phyloP scores from a whole-genome alignment of 495 filamentous ascomycete genomes.

The Zalerion maritima region DNA sequence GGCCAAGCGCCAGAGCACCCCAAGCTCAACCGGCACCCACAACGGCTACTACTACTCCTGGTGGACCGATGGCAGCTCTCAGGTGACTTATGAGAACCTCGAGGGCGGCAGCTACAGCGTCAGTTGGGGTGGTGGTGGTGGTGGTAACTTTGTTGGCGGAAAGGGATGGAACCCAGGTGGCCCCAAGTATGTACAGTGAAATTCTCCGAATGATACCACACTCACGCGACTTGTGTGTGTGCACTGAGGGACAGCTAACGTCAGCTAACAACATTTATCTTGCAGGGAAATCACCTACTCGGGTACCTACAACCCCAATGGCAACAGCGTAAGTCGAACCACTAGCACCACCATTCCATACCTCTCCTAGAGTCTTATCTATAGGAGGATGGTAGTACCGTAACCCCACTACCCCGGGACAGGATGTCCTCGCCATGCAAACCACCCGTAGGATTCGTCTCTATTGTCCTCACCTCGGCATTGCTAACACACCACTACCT shows the following conservation, averaged over 20 bases:
- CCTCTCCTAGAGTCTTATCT: no score
- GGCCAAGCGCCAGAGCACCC: conserved; percentile 16
- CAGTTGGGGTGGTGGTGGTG: conserved; percentile 30
- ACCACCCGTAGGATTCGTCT: no score
- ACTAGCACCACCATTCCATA: no score
- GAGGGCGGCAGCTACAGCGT: conserved; percentile 39
- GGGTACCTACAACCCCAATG: conserved; percentile 31
- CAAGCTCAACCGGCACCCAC: conserved; percentile 34
- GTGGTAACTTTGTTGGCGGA: conserved; percentile 46
- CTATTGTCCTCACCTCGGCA: background rate
- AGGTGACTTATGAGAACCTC: conserved; percentile 42
- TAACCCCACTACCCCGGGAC: no score
- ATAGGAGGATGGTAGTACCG: no score
- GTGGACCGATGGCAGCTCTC: conserved; percentile 42
- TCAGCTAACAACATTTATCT: background rate
- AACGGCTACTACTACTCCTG: conserved; percentile 49
- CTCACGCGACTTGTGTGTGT: background rate
- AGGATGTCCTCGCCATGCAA: no score
- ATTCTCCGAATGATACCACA: background rate
- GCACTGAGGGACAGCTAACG: no score
- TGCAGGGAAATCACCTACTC: conserved; percentile 31
- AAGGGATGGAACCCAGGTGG: conserved; percentile 47
- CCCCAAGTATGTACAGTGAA: conserved; percentile 17
- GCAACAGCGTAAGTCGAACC: conserved; percentile 19
- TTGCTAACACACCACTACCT: background rate